Evolutionary conservation across 305 asterid species (phyloP), one percentile per base, ranked within the genome.

Genomic region (Fraxinus angustifolia): DNA sequence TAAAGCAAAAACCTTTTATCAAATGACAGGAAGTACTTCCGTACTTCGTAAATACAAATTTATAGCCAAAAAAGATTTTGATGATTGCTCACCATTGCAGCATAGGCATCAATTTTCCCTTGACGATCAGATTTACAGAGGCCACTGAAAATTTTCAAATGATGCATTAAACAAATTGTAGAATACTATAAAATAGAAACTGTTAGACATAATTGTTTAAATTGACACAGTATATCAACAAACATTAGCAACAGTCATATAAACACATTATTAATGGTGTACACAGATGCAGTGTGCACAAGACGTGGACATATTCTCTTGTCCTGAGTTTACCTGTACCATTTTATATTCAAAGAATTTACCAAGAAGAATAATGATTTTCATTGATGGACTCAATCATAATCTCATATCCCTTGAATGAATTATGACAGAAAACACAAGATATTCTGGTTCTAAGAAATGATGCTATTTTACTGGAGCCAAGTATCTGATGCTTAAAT

Each of bases 21-120:
- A 10, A 19, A 11, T 36, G 14, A 21, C 80, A 1, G 34, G 73
- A 76, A 48, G 23, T 11, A 10, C 26, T 21, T 5, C 34, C 2
- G 1, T 53, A 4, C 65, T 53, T 21, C 1, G 14, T 23, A 3
- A 62, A 62, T 62, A 62, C 31, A 3, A 19, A 62, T 62, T 62
- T 23, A 36, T 38, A 21, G 62, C 65, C 23, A 11, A 74, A 33
- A 75, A 58, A 7, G 50, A 45, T 40, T 8, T 62, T 30, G 79
- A 45, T 42, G 31, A 42, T 77, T 71, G 58, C 92, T 81, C 79
- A 93, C 98, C 96, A 88, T 82, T 48, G 99, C 98, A 70, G 98
- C 98, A 58, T 93, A 95, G 19, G 98, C 98, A 60, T 95, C 99
- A 2, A 87, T 53, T 33, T 76, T 85, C 82, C 87, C 93, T 65